phyloP scores from a whole-genome alignment of 768 basidiomycete species.

The Termitomyces sp. region DNA sequence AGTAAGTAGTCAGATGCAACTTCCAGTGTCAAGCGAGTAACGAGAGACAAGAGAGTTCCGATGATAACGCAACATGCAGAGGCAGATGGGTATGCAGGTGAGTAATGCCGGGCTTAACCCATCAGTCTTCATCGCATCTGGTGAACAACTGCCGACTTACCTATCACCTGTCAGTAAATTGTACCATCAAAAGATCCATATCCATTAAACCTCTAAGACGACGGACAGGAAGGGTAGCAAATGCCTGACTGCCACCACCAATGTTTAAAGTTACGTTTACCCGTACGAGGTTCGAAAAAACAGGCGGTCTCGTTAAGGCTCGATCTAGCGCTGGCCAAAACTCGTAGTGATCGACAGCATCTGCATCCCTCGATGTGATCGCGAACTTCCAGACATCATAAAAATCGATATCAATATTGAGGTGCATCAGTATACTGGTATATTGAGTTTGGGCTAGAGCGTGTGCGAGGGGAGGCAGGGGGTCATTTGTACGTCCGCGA shows the following conservation, averaged over 20 bases:
- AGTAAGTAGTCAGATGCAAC: not conserved
- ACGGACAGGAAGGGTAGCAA: not conserved
- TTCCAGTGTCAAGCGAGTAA: not conserved
- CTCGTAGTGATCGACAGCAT: constrained; percentile 5
- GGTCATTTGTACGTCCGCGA: not conserved
- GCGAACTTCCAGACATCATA: constrained; percentile 13
- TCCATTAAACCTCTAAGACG: not conserved
- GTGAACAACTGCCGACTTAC: not conserved
- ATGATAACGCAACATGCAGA: not conserved
- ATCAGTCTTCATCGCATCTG: not conserved
- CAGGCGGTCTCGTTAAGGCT: constrained; percentile 1
- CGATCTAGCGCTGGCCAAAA: constrained; percentile 7
- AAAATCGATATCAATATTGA: constrained; percentile 7
- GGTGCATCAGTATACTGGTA: not conserved
- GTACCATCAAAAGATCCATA: not conserved
- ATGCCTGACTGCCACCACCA: not conserved
- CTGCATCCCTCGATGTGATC: constrained; percentile 8
- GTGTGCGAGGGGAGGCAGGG: not conserved
- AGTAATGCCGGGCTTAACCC: not conserved
- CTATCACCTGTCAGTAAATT: not conserved
- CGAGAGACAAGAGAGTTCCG: not conserved
- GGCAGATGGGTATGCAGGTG: not conserved
- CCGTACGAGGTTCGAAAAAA: not conserved
- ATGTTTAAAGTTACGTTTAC: not conserved
- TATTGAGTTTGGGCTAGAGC: not conserved